A percentile compares a stretch with the other conserved stretches of the same genome.
Evolutionary conservation across 148 eudicot species (phyloP).

Genomic region (Hydrangea macrophylla): DNA sequence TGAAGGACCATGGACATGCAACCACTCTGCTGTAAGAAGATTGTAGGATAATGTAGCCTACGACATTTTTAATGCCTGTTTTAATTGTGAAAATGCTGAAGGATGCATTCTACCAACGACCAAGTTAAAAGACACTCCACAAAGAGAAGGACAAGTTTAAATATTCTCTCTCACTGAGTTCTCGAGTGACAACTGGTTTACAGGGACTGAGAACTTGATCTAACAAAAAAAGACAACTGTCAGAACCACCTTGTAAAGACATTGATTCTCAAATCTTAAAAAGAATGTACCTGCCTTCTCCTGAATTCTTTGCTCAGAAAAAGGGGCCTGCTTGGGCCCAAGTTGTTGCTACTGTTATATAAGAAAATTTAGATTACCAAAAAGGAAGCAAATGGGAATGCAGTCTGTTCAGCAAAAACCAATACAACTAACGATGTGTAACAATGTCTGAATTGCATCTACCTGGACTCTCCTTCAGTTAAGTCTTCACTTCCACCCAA

Average conservation of each 20-base stretch:
- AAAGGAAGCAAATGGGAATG: background rate
- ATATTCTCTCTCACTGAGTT: conserved; percentile 84
- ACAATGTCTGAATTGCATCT: background rate
- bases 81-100: conserved; percentile 73
- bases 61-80: conserved; percentile 82
- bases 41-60: conserved; percentile 19
- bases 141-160: conserved; percentile 87
- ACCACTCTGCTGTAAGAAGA: background rate
- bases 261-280: background rate
- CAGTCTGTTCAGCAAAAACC: conserved; percentile 3
- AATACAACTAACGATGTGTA: background rate
- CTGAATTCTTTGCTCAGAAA: conserved; percentile 82
- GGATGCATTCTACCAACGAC: conserved; percentile 89
- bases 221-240: conserved; percentile 20
- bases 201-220: conserved; percentile 87
- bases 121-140: conserved; percentile 81
- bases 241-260: background rate
- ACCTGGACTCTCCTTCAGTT: conserved; percentile 95
- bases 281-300: conserved; percentile 70
- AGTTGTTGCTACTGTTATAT: conserved; percentile 51
- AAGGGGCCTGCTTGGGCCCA: conserved; percentile 62
- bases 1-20: background rate
- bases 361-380: background rate
- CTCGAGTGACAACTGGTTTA: conserved; percentile 78
- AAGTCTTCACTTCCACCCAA: conserved; percentile 78